These are phyloP conservation scores for Primulina eburnea DNA, from an alignment of 257 asterid species.

Conservation along the genomic window DNA sequence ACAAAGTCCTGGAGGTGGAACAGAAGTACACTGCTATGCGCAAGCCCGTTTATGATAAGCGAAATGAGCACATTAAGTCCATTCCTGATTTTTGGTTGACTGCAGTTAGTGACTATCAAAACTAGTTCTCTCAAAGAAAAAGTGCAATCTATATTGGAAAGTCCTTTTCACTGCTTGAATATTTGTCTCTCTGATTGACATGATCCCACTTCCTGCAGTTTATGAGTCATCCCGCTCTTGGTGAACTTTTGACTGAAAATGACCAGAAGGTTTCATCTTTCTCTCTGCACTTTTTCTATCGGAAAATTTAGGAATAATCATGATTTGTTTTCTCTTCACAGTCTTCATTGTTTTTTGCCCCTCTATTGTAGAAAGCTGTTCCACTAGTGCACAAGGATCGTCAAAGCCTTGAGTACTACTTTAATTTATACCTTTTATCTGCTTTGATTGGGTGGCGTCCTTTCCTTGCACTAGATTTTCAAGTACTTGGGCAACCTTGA, in stretches of 20 bases:
- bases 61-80: constrained; percentile 46
- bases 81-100: constrained; percentile 71
- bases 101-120: constrained; percentile 45
- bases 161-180: constrained; percentile 7
- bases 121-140: constrained; percentile 1
- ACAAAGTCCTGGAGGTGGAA: constrained; percentile 58
- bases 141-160: background rate
- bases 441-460: constrained; percentile 18
- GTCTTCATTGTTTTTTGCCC: constrained; percentile 2
- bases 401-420: background rate
- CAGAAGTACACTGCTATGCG: constrained; percentile 53
- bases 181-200: constrained; percentile 3
- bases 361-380: background rate
- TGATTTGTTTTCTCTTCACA: background rate
- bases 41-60: constrained; percentile 54
- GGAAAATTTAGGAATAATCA: background rate
- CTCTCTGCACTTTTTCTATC: constrained; percentile 19
- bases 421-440: constrained; percentile 8
- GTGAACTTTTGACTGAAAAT: constrained; percentile 84
- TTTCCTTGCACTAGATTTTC: constrained; percentile 53
- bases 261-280: constrained; percentile 73
- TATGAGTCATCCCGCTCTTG: constrained; percentile 85
- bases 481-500: constrained; percentile 74
- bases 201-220: constrained; percentile 49
- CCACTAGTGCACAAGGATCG: background rate